Evolutionary conservation across 345 rosid genomes (phyloP).

Genomic region (Geranium rotundifolium): DNA sequence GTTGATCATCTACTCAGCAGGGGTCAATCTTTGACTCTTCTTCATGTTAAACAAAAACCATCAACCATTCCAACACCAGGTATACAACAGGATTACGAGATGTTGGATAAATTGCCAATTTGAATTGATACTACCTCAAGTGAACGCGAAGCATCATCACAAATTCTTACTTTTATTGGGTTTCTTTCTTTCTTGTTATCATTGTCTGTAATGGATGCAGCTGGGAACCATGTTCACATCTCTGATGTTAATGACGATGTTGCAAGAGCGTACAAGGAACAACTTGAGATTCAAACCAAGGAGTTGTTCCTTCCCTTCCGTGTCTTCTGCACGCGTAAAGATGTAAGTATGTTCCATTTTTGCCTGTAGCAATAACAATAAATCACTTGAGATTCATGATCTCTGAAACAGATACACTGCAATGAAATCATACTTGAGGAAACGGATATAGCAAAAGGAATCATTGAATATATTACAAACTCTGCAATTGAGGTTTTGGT

Average conservation of each 20-base stretch:
- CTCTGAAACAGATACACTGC: constrained; percentile 41
- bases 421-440: constrained; percentile 55
- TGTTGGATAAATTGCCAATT: no score
- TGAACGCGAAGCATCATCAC: no score
- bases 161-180: no score
- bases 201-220: constrained; percentile 22
- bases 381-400: no score
- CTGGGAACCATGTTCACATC: constrained; percentile 19
- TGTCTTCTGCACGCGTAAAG: constrained; percentile 70
- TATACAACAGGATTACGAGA: no score
- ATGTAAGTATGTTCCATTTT: constrained; percentile 23
- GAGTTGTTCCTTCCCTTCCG: constrained; percentile 79
- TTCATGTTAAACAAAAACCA: constrained; percentile 43
- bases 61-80: constrained; percentile 33
- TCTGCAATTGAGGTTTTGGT: constrained; percentile 31
- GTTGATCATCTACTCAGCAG: constrained; percentile 42
- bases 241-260: constrained; percentile 19
- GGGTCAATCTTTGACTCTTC: constrained; percentile 54
- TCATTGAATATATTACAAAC: constrained; percentile 31
- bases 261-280: constrained; percentile 17
- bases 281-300: constrained; percentile 23
- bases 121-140: no score
- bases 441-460: constrained; percentile 35
- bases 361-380: background rate
- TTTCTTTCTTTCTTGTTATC: no score